A percentile compares a stretch with the other conserved stretches of the same genome.
phyloP scores from a whole-genome alignment of 139 green algal genomes.

The Edaphochlamys debaryana region DNA sequence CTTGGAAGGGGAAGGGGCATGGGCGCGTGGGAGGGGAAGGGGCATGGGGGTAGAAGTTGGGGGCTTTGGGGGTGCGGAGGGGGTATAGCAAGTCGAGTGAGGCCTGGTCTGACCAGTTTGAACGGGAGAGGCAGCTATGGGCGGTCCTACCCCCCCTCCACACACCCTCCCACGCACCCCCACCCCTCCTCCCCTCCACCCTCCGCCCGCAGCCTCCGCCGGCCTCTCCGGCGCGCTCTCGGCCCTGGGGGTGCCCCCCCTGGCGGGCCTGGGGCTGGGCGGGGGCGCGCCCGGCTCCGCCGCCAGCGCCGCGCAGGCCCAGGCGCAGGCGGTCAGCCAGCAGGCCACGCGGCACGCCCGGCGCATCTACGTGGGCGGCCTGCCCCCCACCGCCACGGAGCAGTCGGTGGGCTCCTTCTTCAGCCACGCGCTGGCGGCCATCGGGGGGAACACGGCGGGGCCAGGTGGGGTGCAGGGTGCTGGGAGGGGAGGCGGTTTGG shows the following conservation, averaged over 20 bases:
- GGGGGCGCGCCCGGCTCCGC: not conserved
- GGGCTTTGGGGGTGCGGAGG: too few species aligned
- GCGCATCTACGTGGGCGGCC: conserved; percentile 95
- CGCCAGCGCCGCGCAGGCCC: not conserved
- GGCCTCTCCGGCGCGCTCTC: too few species aligned
- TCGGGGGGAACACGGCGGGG: conserved; percentile 93
- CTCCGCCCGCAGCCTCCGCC: too few species aligned
- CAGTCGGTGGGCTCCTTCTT: conserved; percentile 91
- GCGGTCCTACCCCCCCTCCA: too few species aligned
- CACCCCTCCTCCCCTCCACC: not conserved
- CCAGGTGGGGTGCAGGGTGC: conserved; percentile 67
- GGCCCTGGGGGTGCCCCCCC: not conserved
- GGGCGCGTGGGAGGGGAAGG: too few species aligned
- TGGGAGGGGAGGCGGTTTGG: too few species aligned
- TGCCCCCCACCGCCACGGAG: conserved; percentile 91
- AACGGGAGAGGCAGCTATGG: too few species aligned
- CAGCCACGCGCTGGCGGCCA: conserved; percentile 89
- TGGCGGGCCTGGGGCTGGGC: not conserved
- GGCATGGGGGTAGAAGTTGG: too few species aligned
- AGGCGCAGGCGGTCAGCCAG: conserved; percentile 5
- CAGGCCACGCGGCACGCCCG: conserved; percentile 90
- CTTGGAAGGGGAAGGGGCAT: too few species aligned
- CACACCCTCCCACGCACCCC: too few species aligned
- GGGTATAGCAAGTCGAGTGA: too few species aligned
- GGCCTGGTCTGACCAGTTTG: too few species aligned